Evolutionary conservation across 305 asterid species (phyloP), one percentile per base, ranked within the genome.

Genomic region (Plantago coronopus): DNA sequence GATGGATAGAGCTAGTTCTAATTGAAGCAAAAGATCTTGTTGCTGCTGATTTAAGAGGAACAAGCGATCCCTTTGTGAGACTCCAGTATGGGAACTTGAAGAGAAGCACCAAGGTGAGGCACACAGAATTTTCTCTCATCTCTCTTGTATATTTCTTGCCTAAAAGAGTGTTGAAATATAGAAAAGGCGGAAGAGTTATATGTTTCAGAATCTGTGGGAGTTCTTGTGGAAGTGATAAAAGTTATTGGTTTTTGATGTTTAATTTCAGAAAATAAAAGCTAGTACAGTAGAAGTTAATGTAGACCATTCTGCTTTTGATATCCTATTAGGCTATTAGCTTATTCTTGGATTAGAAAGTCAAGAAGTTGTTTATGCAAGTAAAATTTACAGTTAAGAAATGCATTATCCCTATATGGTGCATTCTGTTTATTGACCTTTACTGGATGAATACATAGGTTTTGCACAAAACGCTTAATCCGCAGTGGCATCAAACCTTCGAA

Each of bases 11-110:
- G 65, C 82, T 94, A n/a, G 95, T 82, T 69, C 80, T 94, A 44
- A 84, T 94, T 21, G 99, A 90, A 74, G 99, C 88, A 37, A 81
- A 82, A 78, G 99, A 94, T 72, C 96, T 94, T 43, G 58, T 93
- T 69, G 99, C 89, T 62, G 99, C 99, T 67, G 99, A 94, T 83
- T 72, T 87, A 27, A 78, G 99, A 77, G 99, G 99, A 57, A 94
- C 96, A 11, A 94, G 99, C 61, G 99, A 94, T 77, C 99, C 99
- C 50, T 94, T 73, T 47, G 99, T 94, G 72, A 84, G 88, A 72
- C 85, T 94, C 63, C 90, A 90, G 42, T 94, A 94, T 29, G 99
- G 99, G 15, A 79, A 74, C 82, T 69, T 86, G 84, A 90, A 86
- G 86, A 87, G 84, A 80, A 82, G 78, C 45, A 94, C 95, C 8